A percentile compares a stretch with the other conserved stretches of the same genome.
phyloP scores from a whole-genome alignment of 1,139 yeast genomes.

The Yamadazyma pseudoaaseri region DNA sequence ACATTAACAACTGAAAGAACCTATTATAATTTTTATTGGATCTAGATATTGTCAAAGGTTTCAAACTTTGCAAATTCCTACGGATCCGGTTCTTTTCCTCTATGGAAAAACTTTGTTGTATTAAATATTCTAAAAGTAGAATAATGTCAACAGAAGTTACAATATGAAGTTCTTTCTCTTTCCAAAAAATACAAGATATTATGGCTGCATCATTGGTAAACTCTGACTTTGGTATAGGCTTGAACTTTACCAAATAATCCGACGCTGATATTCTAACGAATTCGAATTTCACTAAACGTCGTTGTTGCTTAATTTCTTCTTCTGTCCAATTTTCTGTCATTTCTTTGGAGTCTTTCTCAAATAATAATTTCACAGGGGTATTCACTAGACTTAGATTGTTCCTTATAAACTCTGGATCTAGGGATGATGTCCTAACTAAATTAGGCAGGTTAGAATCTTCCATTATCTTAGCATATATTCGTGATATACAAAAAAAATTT shows the following conservation, averaged over 20 bases:
- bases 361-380: constrained; percentile 19
- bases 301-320: constrained; percentile 24
- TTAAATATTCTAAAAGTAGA: constrained; percentile 54
- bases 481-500: constrained; percentile 1
- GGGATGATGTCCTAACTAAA: constrained; percentile 20
- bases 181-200: constrained; percentile 65
- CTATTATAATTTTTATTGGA: constrained; percentile 40
- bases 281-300: constrained; percentile 39
- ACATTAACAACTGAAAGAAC: constrained; percentile 62
- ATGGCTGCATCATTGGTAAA: constrained; percentile 27
- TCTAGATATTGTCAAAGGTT: constrained; percentile 61
- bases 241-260: constrained; percentile 24
- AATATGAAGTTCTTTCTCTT: constrained; percentile 46
- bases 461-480: constrained; percentile 4
- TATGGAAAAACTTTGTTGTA: constrained; percentile 56
- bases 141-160: constrained; percentile 71
- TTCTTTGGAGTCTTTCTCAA: constrained; percentile 16
- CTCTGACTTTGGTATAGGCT: constrained; percentile 23
- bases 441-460: constrained; percentile 10
- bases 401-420: constrained; percentile 19
- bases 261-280: constrained; percentile 23
- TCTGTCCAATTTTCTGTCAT: constrained; percentile 37
- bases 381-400: constrained; percentile 16
- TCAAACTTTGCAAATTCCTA: constrained; percentile 63
- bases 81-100: constrained; percentile 72